These are phyloP conservation scores for Phytophthora citricola DNA, from an alignment of 352 stramenopile species.

Conservation along the genomic window DNA sequence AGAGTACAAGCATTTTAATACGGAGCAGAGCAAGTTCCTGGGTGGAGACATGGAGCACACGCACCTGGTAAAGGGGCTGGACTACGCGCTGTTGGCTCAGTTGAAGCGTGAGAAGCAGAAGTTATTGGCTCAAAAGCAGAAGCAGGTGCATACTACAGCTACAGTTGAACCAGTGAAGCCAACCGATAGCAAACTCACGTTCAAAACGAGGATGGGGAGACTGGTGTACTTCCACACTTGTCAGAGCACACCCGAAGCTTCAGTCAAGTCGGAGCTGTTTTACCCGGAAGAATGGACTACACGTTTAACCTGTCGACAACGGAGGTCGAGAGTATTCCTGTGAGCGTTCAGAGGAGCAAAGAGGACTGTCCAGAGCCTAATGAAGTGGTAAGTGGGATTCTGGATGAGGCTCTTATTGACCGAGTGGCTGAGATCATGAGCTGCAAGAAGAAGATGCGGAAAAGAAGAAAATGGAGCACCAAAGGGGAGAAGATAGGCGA, in stretches of 20 bases:
- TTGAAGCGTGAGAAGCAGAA: constrained; percentile 83
- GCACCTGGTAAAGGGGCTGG: constrained; percentile 90
- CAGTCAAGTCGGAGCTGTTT: constrained; percentile 68
- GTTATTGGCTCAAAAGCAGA: constrained; percentile 45
- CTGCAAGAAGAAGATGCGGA: constrained; percentile 48
- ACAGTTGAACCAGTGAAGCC: constrained; percentile 2
- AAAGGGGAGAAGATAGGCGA: constrained; percentile 4
- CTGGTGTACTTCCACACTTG: constrained; percentile 74
- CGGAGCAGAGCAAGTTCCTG: constrained; percentile 86
- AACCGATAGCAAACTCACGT: constrained; percentile 46
- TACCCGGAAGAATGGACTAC: constrained; percentile 80
- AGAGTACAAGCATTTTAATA: constrained; percentile 62
- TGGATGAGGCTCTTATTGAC: constrained; percentile 57
- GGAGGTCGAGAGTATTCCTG: constrained; percentile 59
- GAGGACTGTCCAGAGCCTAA: constrained; percentile 71
- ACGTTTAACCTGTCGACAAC: constrained; percentile 58
- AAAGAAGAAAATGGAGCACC: constrained; percentile 47
- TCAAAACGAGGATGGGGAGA: constrained; percentile 65
- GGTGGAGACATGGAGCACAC: constrained; percentile 86
- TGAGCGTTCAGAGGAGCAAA: constrained; percentile 75
- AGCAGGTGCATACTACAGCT: constrained; percentile 14
- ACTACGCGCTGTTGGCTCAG: constrained; percentile 88
- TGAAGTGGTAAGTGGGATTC: constrained; percentile 59
- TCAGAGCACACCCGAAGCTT: constrained; percentile 40
- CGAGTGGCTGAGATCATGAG: constrained; percentile 46